Conservation (phyloP, 805 yeast species). For the Maudiozyma saulgeensis region DNA sequence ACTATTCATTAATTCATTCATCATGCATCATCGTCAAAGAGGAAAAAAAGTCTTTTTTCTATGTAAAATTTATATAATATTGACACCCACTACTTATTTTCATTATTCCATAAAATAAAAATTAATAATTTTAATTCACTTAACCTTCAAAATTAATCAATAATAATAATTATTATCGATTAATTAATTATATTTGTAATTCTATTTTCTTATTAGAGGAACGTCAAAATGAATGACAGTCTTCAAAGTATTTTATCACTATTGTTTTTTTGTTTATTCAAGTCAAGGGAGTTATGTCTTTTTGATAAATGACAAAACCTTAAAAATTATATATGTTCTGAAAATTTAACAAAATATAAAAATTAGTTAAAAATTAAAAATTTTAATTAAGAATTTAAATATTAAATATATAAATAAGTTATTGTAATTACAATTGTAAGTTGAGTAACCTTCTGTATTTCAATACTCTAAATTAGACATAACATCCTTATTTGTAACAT, state of each 20-base stretch:
- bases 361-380: too few species aligned
- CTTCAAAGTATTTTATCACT: background rate
- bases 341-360: background rate
- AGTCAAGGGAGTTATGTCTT: background rate
- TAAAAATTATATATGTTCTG: background rate
- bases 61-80: background rate
- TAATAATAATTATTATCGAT: background rate
- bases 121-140: too few species aligned
- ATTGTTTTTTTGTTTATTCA: background rate
- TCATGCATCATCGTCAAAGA: too few species aligned
- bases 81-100: background rate
- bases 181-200: background rate
- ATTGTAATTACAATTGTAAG: too few species aligned
- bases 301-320: background rate
- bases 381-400: too few species aligned
- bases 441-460: too few species aligned
- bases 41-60: background rate
- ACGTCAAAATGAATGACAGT: background rate
- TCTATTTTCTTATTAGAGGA: background rate
- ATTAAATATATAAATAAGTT: too few species aligned
- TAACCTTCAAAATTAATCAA: background rate
- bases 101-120: background rate
- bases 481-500: too few species aligned
- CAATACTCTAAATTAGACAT: too few species aligned
- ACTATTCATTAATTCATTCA: background rate